These are phyloP conservation scores for Starmerella asiatica DNA, from an alignment of 805 yeast genomes.

Conservation along the genomic window DNA sequence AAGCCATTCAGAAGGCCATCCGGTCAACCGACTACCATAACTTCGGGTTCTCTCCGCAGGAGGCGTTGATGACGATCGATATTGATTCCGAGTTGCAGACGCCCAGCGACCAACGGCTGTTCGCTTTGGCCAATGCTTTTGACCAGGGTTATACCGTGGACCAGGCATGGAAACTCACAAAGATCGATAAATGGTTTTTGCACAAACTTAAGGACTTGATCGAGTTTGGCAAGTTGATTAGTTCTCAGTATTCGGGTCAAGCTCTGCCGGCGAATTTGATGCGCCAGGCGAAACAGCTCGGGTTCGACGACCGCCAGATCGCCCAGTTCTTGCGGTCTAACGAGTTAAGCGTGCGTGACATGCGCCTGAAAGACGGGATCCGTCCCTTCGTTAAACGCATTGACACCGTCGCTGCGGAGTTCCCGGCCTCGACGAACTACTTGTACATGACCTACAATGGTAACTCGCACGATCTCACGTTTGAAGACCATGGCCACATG, in stretches of 20 bases:
- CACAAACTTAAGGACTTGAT: constrained; percentile 88
- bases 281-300: constrained; percentile 81
- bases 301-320: constrained; percentile 92
- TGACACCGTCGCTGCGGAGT: constrained; percentile 98
- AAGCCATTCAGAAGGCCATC: constrained; percentile 92
- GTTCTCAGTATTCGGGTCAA: constrained; percentile 17
- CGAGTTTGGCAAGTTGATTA: constrained; percentile 31
- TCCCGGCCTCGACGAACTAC: constrained; percentile 93
- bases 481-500: constrained; percentile 86
- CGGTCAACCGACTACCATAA: constrained; percentile 87
- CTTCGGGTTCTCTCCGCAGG: constrained; percentile 63
- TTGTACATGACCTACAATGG: constrained; percentile 92
- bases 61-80: constrained; percentile 75
- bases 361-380: constrained; percentile 75
- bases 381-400: constrained; percentile 90
- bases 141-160: constrained; percentile 89
- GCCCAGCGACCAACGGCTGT: constrained; percentile 93
- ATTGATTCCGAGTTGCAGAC: constrained; percentile 87
- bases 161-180: constrained; percentile 76
- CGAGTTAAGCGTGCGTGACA: constrained; percentile 82
- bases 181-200: constrained; percentile 93
- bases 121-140: constrained; percentile 92
- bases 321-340: constrained; percentile 79
- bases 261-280: constrained; percentile 48
- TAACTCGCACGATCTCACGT: constrained; percentile 69